Percentiles rank a stretch among this genome's conserved stretches.
These are phyloP conservation scores for Fistulina hepatica DNA, from an alignment of 1,284 basidiomycete genomes.

Conservation along the genomic window DNA sequence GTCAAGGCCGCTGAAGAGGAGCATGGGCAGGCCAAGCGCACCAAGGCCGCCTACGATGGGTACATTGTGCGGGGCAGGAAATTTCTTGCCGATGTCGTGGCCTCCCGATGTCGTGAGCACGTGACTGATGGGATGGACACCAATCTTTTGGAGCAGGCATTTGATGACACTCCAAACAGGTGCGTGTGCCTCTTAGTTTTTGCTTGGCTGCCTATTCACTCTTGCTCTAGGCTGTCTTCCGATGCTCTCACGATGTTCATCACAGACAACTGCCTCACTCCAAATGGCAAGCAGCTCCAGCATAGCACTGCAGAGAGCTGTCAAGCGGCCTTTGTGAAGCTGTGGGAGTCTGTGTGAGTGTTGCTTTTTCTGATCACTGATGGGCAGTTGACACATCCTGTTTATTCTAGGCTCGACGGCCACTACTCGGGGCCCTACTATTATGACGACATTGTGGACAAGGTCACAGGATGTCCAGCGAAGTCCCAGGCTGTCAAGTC, in stretches of 20 bases:
- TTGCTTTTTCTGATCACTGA: neutral
- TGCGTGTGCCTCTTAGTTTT: too few species aligned
- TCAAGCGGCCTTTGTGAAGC: conserved; percentile 6
- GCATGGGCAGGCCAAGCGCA: neutral
- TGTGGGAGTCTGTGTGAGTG: conserved; percentile 22
- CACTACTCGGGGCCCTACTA: conserved; percentile 18
- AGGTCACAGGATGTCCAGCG: conserved; percentile 20
- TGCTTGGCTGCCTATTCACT: too few species aligned
- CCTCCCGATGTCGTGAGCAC: too few species aligned
- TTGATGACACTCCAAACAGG: too few species aligned
- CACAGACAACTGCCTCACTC: too few species aligned
- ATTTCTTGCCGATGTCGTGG: conserved; percentile 1
- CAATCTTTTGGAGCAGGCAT: too few species aligned
- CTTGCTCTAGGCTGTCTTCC: too few species aligned
- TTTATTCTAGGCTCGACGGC: conserved; percentile 14
- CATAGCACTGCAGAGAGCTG: neutral
- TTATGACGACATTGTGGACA: conserved; percentile 14
- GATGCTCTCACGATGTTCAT: too few species aligned
- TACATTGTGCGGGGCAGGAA: neutral
- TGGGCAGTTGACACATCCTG: too few species aligned
- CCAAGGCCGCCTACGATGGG: neutral
- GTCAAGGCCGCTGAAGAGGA: too few species aligned
- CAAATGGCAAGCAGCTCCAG: too few species aligned
- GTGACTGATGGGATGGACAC: too few species aligned
- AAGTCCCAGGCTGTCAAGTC: conserved; percentile 12